Percentiles rank a stretch among this genome's conserved stretches.
Evolutionary conservation across 2,329 filamentous ascomycete genomes (phyloP).

Genomic region (Fusarium albidum): DNA sequence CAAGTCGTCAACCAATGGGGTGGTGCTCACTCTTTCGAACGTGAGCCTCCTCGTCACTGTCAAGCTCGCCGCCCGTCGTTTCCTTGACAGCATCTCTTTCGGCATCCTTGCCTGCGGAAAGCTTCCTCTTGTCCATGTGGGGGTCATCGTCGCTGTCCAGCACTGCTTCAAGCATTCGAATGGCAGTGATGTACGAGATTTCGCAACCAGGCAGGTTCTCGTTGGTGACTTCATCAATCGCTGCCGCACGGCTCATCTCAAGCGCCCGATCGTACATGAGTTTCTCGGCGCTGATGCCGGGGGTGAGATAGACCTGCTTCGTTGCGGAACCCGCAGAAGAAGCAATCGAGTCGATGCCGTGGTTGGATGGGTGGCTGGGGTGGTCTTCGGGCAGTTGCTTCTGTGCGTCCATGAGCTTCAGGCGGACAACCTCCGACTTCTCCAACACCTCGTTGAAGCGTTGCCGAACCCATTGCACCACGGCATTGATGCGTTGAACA

Average conservation of each 20-base stretch:
- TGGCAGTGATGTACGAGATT: constrained; percentile 90
- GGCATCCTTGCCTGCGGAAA: constrained; percentile 51
- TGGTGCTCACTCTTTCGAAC: constrained; percentile 72
- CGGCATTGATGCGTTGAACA: constrained; percentile 82
- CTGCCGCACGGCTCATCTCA: constrained; percentile 94
- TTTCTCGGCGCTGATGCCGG: constrained; percentile 92
- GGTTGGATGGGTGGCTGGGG: constrained; percentile 84
- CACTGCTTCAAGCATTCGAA: constrained; percentile 94
- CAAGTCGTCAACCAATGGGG: neutral
- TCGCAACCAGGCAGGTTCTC: constrained; percentile 89
- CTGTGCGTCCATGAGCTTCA: constrained; percentile 88
- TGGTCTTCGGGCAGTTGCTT: constrained; percentile 84
- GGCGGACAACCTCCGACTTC: constrained; percentile 92
- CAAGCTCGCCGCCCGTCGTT: constrained; percentile 57
- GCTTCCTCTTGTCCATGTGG: constrained; percentile 39
- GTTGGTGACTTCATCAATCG: constrained; percentile 94
- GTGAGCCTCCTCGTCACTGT: constrained; percentile 75
- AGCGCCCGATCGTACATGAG: constrained; percentile 97
- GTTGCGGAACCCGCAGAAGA: constrained; percentile 69
- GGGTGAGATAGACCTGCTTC: constrained; percentile 83
- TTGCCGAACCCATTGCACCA: constrained; percentile 92
- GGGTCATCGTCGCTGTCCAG: constrained; percentile 80
- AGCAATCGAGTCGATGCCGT: constrained; percentile 65
- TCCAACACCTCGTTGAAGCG: constrained; percentile 98
- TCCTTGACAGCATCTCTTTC: constrained; percentile 48